Percentiles rank a stretch among this genome's conserved stretches.
These are phyloP conservation scores for Candida gigantensis DNA, from an alignment of 1,139 yeast species.

Conservation along the genomic window DNA sequence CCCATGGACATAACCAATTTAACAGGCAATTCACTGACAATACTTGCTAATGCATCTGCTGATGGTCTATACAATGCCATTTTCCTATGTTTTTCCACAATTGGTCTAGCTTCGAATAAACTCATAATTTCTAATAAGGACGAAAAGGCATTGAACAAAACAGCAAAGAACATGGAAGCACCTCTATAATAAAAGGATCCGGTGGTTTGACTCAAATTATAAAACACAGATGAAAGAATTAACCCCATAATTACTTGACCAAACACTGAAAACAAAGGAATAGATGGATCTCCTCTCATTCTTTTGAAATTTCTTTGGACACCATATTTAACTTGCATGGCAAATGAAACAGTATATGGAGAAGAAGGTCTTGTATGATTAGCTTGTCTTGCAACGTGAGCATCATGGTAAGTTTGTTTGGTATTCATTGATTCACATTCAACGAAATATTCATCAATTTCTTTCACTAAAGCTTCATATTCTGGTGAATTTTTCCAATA, in stretches of 20 bases:
- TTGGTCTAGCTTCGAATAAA: constrained; percentile 57
- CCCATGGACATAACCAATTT: constrained; percentile 47
- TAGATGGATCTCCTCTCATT: constrained; percentile 32
- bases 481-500: constrained; percentile 27
- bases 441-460: constrained; percentile 20
- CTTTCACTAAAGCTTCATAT: constrained; percentile 15
- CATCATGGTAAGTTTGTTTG: constrained; percentile 18
- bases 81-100: constrained; percentile 60
- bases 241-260: constrained; percentile 35
- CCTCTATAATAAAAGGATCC: constrained; percentile 38
- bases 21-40: constrained; percentile 58
- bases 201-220: constrained; percentile 43
- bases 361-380: constrained; percentile 25
- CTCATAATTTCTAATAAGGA: constrained; percentile 59
- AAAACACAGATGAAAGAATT: constrained; percentile 51
- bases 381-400: constrained; percentile 34
- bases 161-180: constrained; percentile 57
- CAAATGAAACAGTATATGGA: constrained; percentile 35
- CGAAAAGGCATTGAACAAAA: constrained; percentile 56
- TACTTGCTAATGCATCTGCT: constrained; percentile 61
- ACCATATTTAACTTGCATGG: constrained; percentile 35
- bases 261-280: constrained; percentile 25
- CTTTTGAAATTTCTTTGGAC: constrained; percentile 28
- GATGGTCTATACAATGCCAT: constrained; percentile 66
- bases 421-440: constrained; percentile 10